These are phyloP conservation scores for Candida sanyiensis DNA, from an alignment of 805 yeast species.

Conservation along the genomic window DNA sequence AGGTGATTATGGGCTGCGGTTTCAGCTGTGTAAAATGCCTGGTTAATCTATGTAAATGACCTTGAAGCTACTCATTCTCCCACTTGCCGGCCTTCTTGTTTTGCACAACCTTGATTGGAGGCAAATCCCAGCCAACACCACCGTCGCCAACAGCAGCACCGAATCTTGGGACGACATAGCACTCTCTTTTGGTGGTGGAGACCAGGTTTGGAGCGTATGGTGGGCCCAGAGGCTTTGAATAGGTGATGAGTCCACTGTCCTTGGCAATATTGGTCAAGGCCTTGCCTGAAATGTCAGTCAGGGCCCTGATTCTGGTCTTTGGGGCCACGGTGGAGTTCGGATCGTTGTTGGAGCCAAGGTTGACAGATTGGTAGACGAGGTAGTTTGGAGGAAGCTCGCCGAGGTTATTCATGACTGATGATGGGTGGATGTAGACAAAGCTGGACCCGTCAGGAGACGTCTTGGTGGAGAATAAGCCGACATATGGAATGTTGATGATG, in stretches of 20 bases:
- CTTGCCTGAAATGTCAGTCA: constrained; percentile 69
- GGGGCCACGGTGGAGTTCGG: constrained; percentile 40
- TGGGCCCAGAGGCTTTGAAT: constrained; percentile 87
- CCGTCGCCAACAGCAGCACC: constrained; percentile 84
- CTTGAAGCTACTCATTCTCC: constrained; percentile 41
- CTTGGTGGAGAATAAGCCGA: constrained; percentile 42
- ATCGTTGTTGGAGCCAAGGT: constrained; percentile 41
- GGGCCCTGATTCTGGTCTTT: constrained; percentile 59
- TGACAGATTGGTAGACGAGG: constrained; percentile 67
- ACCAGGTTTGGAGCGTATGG: constrained; percentile 78
- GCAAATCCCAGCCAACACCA: constrained; percentile 88
- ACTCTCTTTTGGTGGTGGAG: constrained; percentile 64
- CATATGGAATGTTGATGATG: constrained; percentile 58
- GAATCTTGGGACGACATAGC: constrained; percentile 85
- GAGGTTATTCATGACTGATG: constrained; percentile 51
- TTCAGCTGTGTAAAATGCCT: no score
- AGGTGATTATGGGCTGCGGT: no score
- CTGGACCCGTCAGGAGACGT: constrained; percentile 39
- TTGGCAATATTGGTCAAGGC: constrained; percentile 77
- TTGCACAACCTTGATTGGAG: constrained; percentile 72
- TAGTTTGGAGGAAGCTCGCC: constrained; percentile 78
- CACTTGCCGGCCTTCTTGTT: constrained; percentile 62
- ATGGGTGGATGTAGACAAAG: constrained; percentile 73
- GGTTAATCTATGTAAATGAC: no score
- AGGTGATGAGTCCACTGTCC: constrained; percentile 64